Evolutionary conservation across 2,329 filamentous ascomycete species (phyloP), one percentile per base, ranked within the genome.

Genomic region (Salinomyces thailandicus): DNA sequence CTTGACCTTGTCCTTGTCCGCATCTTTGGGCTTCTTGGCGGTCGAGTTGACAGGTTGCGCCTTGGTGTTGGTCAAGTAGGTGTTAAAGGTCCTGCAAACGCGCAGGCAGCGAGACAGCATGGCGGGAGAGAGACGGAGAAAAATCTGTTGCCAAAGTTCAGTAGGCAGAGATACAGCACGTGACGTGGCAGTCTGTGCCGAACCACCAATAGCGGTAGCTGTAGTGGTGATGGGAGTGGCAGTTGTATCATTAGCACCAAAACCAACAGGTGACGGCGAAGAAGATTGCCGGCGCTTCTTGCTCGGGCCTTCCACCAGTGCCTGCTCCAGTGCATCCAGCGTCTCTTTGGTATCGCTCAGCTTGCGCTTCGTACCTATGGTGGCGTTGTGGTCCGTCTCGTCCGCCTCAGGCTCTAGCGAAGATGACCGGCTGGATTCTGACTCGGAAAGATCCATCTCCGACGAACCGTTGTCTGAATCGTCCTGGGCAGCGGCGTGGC

Each of bases 71-170:
- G 53, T 58, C 5, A 60, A 47, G 36, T 45, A 46, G 8, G 38
- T 30, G 31, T 52, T 47, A 44, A 59, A 54, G 24, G 41, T 20
- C 35, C 49, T 52, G 42, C 42, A 52, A 11, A 59, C 54, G 28
- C 52, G 46, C 18, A 54, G 35, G 43, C 54, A 58, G 17, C 51
- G 50, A 32, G 42, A 45, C 14, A 60, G 55, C 43, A 52, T 49
- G 22, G 49, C 48, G 18, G 56, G 55, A 16, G 57, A 46, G 7
- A 59, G 43, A 29, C 49, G 45, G 14, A 48, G 32, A 39, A 59
- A 56, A 17, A 58, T 40, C 28, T 54, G 51, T 43, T 60, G 56
- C 53, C 53, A 56, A n/a, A 54, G 20, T 27, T 50, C 50, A 3
- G 42, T 27, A 13, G 51, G 41, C 13, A 50, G 37, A 18, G 33